Percentiles rank a stretch among this genome's conserved stretches.
phyloP scores from a whole-genome alignment of 192 early-diverging fungal species.

The Chytriomyces sp. region DNA sequence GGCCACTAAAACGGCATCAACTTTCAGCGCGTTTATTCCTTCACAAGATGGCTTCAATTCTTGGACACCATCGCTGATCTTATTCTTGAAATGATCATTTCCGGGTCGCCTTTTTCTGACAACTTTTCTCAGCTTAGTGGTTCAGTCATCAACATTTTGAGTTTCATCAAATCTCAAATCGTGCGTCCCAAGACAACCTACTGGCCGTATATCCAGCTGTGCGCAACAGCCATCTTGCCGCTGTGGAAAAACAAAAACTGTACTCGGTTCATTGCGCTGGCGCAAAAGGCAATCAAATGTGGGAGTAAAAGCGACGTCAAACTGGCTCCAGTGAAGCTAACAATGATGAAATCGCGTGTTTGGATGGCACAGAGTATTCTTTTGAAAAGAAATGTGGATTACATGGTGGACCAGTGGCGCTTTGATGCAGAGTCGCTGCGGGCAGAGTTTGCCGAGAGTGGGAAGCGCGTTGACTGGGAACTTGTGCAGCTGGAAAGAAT shows the following conservation, averaged over 20 bases:
- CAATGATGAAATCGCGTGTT: too few relatives aligned
- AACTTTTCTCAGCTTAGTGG: neutral
- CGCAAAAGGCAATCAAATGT: neutral
- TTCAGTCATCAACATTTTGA: neutral
- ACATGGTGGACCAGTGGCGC: too few relatives aligned
- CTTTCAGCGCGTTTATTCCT: slow-evolving; percentile 7
- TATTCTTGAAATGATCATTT: neutral
- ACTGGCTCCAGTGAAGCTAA: too few relatives aligned
- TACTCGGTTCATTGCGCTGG: neutral
- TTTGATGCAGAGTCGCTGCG: too few relatives aligned
- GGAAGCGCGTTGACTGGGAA: too few relatives aligned
- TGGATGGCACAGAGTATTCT: too few relatives aligned
- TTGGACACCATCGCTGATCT: neutral
- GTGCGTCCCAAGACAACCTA: neutral
- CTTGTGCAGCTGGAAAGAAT: too few relatives aligned
- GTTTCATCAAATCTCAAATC: slow-evolving; percentile 6
- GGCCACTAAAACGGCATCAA: too few relatives aligned
- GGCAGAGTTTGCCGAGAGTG: too few relatives aligned
- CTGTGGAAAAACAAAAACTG: slow-evolving; percentile 9
- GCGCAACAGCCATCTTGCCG: neutral
- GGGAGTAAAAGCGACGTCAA: too few relatives aligned
- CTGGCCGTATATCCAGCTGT: slow-evolving; percentile 8
- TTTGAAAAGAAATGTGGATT: too few relatives aligned
- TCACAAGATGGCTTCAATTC: slow-evolving; percentile 6
- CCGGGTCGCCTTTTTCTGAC: neutral